Evolutionary conservation across 1,284 basidiomycete species (phyloP).

Genomic region (Volvariella surrecta): DNA sequence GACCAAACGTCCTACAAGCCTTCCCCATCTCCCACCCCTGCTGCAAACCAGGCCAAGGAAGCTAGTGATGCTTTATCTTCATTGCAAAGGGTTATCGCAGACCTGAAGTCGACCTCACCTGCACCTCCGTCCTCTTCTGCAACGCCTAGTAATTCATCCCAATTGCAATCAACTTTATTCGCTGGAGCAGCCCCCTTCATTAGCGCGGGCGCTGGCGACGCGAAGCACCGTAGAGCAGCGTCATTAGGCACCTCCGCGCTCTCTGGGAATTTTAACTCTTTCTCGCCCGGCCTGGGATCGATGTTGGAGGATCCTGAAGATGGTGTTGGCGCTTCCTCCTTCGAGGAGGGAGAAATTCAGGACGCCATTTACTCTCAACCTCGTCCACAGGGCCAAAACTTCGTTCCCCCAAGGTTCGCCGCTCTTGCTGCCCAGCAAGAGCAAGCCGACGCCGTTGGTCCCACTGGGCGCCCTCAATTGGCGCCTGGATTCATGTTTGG

Average conservation of each 20-base stretch:
- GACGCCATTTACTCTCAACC: slow-evolving; percentile 48
- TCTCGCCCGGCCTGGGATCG: slow-evolving; percentile 68
- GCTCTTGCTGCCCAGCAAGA: slow-evolving; percentile 78
- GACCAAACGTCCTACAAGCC: slow-evolving; percentile 37
- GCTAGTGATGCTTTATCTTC: slow-evolving; percentile 70
- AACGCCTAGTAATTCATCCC: slow-evolving; percentile 29
- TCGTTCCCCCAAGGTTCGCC: slow-evolving; percentile 81
- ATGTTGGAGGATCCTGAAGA: slow-evolving; percentile 79
- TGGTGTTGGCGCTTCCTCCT: slow-evolving; percentile 24
- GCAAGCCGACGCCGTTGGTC: slow-evolving; percentile 56
- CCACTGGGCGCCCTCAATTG: slow-evolving; percentile 80
- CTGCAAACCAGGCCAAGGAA: slow-evolving; percentile 31
- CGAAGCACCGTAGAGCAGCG: slow-evolving; percentile 71
- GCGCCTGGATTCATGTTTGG: slow-evolving; percentile 88
- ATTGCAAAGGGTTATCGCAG: slow-evolving; percentile 75
- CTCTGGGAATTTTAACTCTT: slow-evolving; percentile 55
- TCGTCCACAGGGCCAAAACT: slow-evolving; percentile 71
- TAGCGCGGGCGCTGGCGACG: slow-evolving; percentile 34
- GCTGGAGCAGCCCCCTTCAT: slow-evolving; percentile 55
- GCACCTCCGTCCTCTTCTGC: slow-evolving; percentile 37
- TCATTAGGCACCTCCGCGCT: slow-evolving; percentile 57
- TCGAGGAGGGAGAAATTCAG: slow-evolving; percentile 71
- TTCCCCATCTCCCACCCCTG: slow-evolving; percentile 35
- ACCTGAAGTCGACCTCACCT: slow-evolving; percentile 68
- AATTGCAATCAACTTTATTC: slow-evolving; percentile 42